phyloP scores from a whole-genome alignment of 2,329 filamentous ascomycete species.

The Diaporthe caulivora region DNA sequence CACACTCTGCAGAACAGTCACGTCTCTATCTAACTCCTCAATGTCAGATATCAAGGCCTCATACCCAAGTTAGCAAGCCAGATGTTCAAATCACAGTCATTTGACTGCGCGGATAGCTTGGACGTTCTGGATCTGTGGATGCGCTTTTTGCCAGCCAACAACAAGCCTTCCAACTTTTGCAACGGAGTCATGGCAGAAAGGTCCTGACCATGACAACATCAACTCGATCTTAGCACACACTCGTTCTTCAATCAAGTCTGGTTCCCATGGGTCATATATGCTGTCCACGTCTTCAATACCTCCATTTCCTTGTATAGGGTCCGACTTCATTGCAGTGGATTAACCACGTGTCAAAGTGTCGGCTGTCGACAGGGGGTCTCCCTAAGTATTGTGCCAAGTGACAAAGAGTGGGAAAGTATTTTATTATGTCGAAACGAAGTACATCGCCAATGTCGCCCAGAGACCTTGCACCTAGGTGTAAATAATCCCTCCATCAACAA shows the following conservation, averaged over 20 bases:
- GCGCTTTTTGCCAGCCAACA: background rate
- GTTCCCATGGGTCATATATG: background rate
- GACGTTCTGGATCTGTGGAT: background rate
- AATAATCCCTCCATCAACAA: slow-evolving; percentile 72
- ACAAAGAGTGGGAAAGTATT: background rate
- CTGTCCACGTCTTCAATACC: background rate
- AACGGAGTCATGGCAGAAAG: background rate
- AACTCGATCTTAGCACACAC: background rate
- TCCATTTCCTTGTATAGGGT: background rate
- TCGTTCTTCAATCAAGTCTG: background rate
- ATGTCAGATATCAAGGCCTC: background rate
- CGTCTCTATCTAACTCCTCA: background rate
- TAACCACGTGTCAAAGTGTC: no score
- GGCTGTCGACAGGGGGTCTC: no score
- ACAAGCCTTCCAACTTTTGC: background rate
- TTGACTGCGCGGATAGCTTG: background rate
- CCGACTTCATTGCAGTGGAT: no score
- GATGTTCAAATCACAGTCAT: background rate
- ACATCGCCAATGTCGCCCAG: rapidly evolving
- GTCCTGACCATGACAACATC: background rate
- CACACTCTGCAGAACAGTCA: no score
- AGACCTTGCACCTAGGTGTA: slow-evolving; percentile 49
- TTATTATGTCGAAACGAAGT: background rate
- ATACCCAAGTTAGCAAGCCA: background rate
- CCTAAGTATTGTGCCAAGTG: no score